A percentile compares a stretch with the other conserved stretches of the same genome.
phyloP scores from a whole-genome alignment of 345 rosid species.

The Populus alba region DNA sequence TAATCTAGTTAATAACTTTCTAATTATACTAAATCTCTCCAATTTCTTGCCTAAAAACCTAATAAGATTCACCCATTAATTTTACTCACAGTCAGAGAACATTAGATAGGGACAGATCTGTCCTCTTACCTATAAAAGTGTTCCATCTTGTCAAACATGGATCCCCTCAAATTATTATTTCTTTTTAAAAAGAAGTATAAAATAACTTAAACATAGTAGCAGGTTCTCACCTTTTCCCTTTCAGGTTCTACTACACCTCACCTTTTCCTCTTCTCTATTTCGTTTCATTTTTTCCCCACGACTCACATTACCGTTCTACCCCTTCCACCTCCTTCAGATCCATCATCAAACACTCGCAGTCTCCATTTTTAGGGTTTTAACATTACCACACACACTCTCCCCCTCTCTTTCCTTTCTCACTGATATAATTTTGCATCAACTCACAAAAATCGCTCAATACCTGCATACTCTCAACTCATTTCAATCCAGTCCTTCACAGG shows the following conservation, averaged over 20 bases:
- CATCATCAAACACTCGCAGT: background rate
- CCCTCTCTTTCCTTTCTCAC: background rate
- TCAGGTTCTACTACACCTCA: background rate
- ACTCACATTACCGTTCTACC: slow-evolving; percentile 16
- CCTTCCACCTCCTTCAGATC: slow-evolving; percentile 15
- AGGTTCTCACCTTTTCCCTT: background rate
- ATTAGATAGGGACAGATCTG: background rate
- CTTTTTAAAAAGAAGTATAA: background rate
- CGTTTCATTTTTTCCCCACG: background rate
- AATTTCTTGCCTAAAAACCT: background rate
- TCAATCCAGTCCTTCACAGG: background rate
- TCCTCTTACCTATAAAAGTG: background rate
- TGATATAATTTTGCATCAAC: background rate
- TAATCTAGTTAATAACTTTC: background rate
- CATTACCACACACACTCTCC: background rate
- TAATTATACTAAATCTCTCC: background rate
- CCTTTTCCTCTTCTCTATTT: background rate
- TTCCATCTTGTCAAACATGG: background rate
- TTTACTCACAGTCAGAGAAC: background rate
- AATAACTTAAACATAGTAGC: background rate
- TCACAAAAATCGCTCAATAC: background rate
- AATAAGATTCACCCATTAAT: background rate
- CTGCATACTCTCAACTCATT: background rate
- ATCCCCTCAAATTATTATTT: background rate
- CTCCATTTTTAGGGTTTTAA: slow-evolving; percentile 14